phyloP scores from a whole-genome alignment of 768 basidiomycete species.

The Russula sp. region DNA sequence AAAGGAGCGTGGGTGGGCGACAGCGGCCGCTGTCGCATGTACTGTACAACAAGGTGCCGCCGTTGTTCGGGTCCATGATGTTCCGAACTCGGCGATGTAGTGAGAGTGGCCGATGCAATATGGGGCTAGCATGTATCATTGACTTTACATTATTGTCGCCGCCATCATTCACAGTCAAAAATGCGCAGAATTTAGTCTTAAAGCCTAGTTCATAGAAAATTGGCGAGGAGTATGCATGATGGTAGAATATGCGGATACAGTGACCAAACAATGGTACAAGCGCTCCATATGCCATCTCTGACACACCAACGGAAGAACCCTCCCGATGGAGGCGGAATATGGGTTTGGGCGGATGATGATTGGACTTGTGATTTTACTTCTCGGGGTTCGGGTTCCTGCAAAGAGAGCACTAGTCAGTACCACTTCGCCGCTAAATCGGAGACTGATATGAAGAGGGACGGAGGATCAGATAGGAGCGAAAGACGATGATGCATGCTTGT shows the following conservation, averaged over 20 bases:
- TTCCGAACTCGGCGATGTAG: slow-evolving; percentile 69
- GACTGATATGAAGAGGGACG: slow-evolving; percentile 18
- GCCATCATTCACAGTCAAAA: neutral
- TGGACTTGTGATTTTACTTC: slow-evolving; percentile 34
- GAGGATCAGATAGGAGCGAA: slow-evolving; percentile 98
- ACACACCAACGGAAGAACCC: slow-evolving; percentile 11
- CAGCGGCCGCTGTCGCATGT: slow-evolving; percentile 71
- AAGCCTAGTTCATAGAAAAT: slow-evolving; percentile 22
- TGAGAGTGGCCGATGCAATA: slow-evolving; percentile 56
- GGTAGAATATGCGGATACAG: slow-evolving; percentile 22
- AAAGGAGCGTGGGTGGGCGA: slow-evolving; percentile 72
- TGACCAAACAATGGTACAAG: slow-evolving; percentile 11
- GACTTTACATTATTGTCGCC: neutral
- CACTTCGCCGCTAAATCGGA: neutral
- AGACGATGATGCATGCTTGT: slow-evolving; percentile 87
- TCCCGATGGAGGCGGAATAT: slow-evolving; percentile 3
- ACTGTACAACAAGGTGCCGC: slow-evolving; percentile 70
- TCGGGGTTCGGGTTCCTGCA: slow-evolving; percentile 42
- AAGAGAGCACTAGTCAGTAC: slow-evolving; percentile 21
- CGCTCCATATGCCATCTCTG: slow-evolving; percentile 8
- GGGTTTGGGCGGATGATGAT: neutral
- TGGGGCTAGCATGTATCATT: slow-evolving; percentile 12
- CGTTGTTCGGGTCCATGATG: slow-evolving; percentile 82
- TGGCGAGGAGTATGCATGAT: slow-evolving; percentile 14
- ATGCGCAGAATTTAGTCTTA: slow-evolving; percentile 2